Evolutionary conservation across 176 grass and related monocot genomes (phyloP).

Genomic region (Oryza longistaminata): DNA sequence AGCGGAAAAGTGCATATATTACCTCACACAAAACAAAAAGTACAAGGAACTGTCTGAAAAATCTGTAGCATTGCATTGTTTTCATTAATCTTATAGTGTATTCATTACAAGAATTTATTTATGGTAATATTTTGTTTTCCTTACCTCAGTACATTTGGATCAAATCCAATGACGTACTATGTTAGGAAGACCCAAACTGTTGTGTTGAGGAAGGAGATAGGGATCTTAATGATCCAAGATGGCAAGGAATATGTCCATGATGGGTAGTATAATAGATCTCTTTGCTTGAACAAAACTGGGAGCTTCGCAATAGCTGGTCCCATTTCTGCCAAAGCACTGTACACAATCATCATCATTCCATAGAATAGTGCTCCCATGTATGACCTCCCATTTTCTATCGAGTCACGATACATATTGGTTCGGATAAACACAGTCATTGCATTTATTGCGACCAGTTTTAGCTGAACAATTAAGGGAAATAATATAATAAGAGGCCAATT

Average conservation of each 20-base stretch:
- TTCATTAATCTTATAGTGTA: neutral
- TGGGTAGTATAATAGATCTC: constrained; percentile 77
- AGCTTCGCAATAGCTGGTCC: constrained; percentile 64
- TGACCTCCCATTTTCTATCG: constrained; percentile 39
- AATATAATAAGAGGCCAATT: neutral
- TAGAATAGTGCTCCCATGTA: constrained; percentile 78
- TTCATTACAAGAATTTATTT: neutral
- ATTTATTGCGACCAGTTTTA: constrained; percentile 49
- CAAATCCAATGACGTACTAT: constrained; percentile 83
- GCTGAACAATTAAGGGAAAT: constrained; percentile 25
- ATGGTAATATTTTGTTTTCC: neutral
- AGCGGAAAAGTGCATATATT: constrained; percentile 58
- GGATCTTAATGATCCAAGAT: constrained; percentile 69
- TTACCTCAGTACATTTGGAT: constrained; percentile 66
- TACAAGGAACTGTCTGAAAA: constrained; percentile 71
- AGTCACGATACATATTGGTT: constrained; percentile 54
- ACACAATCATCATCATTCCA: constrained; percentile 62
- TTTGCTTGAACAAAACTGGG: constrained; percentile 86
- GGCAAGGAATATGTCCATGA: constrained; percentile 75
- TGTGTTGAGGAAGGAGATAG: constrained; percentile 63
- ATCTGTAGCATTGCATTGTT: constrained; percentile 43
- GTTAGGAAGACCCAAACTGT: constrained; percentile 72
- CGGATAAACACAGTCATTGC: constrained; percentile 82
- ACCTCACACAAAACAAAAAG: constrained; percentile 58
- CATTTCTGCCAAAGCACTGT: constrained; percentile 73